These are phyloP conservation scores for Panus rudis DNA, from an alignment of 768 basidiomycete species.

Conservation along the genomic window DNA sequence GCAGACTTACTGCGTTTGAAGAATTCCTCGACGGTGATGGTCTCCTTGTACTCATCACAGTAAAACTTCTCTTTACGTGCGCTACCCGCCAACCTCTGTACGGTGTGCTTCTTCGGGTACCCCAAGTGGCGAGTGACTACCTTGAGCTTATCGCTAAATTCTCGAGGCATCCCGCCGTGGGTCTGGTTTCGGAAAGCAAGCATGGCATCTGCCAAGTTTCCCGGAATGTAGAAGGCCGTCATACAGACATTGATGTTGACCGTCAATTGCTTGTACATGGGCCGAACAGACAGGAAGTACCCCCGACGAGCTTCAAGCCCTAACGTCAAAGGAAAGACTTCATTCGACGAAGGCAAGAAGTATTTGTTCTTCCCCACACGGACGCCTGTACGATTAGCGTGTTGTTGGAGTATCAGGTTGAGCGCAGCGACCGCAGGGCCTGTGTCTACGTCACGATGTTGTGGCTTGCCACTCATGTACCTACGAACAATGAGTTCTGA, in stretches of 20 bases:
- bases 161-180: slow-evolving; percentile 37
- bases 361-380: slow-evolving; percentile 61
- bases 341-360: slow-evolving; percentile 40
- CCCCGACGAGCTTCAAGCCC: slow-evolving; percentile 41
- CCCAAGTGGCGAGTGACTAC: slow-evolving; percentile 52
- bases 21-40: slow-evolving; percentile 54
- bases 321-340: slow-evolving; percentile 20
- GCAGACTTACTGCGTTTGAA: slow-evolving; percentile 51
- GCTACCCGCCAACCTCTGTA: slow-evolving; percentile 18
- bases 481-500: slow-evolving; percentile 27
- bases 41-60: slow-evolving; percentile 49
- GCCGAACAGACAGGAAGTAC: slow-evolving; percentile 46
- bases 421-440: slow-evolving; percentile 54
- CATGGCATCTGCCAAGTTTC: slow-evolving; percentile 58
- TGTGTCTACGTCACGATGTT: slow-evolving; percentile 50
- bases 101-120: slow-evolving; percentile 42
- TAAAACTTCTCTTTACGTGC: slow-evolving; percentile 36
- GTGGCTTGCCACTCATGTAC: slow-evolving; percentile 46
- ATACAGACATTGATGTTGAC: slow-evolving; percentile 50
- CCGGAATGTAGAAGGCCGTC: slow-evolving; percentile 49
- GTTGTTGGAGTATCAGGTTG: slow-evolving; percentile 55
- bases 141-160: slow-evolving; percentile 47
- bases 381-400: slow-evolving; percentile 48
- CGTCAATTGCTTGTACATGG: slow-evolving; percentile 40
- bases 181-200: slow-evolving; percentile 37